Base-by-base conservation (phyloP, 2,329 filamentous ascomycete species). In the Xenoacremonium recifei region DNA sequence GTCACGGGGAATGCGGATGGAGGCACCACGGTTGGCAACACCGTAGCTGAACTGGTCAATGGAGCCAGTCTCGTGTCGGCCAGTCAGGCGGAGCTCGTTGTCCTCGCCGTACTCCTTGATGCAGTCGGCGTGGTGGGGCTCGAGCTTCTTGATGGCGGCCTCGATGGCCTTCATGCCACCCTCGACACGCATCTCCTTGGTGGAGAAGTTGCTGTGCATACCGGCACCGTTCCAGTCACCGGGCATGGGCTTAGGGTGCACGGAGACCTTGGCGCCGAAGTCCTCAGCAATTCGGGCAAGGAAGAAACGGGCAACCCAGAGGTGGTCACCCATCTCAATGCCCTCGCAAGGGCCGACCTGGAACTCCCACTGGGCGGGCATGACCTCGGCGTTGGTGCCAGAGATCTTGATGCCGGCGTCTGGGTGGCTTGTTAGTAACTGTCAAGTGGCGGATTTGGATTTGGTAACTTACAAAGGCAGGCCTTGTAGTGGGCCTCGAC, bases 381-480 rank as follows among this genome's bases (percentile, higher is more conserved):
- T 95, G 63, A 99, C 93, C 80, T 99, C 93, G 54, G 93, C 93
- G 71, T 99, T 99, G 75, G 93, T 97, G 63, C 93, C 93, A 19
- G 91, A 96, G 71, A 99, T 97, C 69, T 91, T 84, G 72, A 99
- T 79, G 47, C 87, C 85, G 47, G 92, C 82, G 68, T 89, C 64
- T 63, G 15, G 10, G 5, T 5, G 10, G 20, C 3, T 9, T 39
- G 36, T 51, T 49, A 51, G 50, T n/a, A 4, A 16, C 6, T 17
- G 20, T 4, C 16, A 9, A 4, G 13, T 4, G 13, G 20, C 6
- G 0, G 10, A n/a, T 5, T 5, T 27, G 13, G 23, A 27, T 9
- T 27, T 27, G 23, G 23, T 13, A 17, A 61, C 61, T 51, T 57
- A 64, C 61, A 96, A 70, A 97, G 67, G 78, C 80, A 96, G 46